Evolutionary conservation across 192 early-diverging fungal genomes (phyloP), one percentile per base, ranked within the genome.

Genomic region (Powellomyces hirtus): DNA sequence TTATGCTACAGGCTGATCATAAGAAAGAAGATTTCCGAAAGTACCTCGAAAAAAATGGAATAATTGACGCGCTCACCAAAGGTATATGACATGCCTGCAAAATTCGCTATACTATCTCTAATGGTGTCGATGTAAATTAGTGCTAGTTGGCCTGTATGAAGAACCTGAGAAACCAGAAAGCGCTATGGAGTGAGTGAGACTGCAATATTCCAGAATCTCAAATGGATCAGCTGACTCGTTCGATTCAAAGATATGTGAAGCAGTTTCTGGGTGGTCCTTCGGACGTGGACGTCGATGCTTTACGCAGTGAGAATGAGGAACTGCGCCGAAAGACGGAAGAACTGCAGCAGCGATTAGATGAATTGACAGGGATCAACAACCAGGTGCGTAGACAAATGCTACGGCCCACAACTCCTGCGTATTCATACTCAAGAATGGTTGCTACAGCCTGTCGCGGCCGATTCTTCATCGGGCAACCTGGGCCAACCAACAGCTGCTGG

Each of bases 1-100:
- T n/a, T n/a, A n/a, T n/a, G n/a, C n/a, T n/a, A n/a, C n/a, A n/a
- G n/a, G n/a, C n/a, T n/a, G 81, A 86, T 66, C 84, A 82, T 44
- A 87, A 84, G 71, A 87, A 87, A 64, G 85, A 87, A 56, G 85
- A 84, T 61, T 87, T 87, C 66, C 75, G 85, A 30, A 87, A 87
- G 69, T 87, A 87, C 69, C 73, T 87, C 29, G 85, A 87, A 66
- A 79, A 79, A 40, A 83, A 86, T 66, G 85, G 85, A 13, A 84
- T 87, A 66, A 82, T 87, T 42, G 85, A 87, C 68, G 76, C 85
- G 13, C 64, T 87, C 55, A 87, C 85, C 0, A 83, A 85, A 82
- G 85, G 85, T 85, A n/a, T n/a, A n/a, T 42, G 11, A 42, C 51
- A 53, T 53, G 13, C 10, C 51, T 53, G n/a, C n/a, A n/a, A n/a